phyloP scores from a whole-genome alignment of 2,329 filamentous ascomycete species.

The Tolypocladium capitatum region DNA sequence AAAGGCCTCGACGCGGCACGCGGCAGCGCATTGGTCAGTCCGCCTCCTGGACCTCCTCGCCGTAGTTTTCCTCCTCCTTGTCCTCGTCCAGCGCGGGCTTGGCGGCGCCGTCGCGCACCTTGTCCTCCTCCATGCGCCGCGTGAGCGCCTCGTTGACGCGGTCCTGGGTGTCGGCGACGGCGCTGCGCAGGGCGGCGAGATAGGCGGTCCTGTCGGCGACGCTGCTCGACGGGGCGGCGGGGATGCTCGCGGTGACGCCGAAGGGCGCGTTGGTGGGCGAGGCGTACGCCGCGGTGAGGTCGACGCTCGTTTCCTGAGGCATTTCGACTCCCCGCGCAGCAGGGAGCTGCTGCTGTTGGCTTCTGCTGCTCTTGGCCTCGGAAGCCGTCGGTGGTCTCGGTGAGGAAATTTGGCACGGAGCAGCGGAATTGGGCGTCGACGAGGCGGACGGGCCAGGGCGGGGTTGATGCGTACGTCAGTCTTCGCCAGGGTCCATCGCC shows the following conservation, averaged over 20 bases:
- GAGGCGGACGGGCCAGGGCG: not conserved
- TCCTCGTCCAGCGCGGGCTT: slow-evolving; percentile 31
- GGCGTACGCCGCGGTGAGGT: slow-evolving; percentile 39
- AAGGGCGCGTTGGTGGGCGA: slow-evolving; percentile 37
- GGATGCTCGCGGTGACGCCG: slow-evolving; percentile 23
- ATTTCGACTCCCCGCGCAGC: too few relatives aligned
- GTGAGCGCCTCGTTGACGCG: slow-evolving; percentile 61
- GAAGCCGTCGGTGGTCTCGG: not conserved
- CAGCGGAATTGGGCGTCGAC: too few relatives aligned
- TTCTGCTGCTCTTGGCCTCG: not conserved
- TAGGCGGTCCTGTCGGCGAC: slow-evolving; percentile 42
- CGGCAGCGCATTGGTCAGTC: slow-evolving; percentile 18
- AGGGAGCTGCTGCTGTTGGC: not conserved
- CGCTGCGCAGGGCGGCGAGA: slow-evolving; percentile 43
- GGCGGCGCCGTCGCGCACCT: slow-evolving; percentile 28
- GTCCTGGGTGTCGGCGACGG: slow-evolving; percentile 47
- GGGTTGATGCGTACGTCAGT: not conserved
- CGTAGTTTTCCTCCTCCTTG: slow-evolving; percentile 66
- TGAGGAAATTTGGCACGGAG: too few relatives aligned
- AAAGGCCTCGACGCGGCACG: not conserved
- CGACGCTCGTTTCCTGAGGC: not conserved
- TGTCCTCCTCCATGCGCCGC: slow-evolving; percentile 61
- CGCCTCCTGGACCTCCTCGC: slow-evolving; percentile 67
- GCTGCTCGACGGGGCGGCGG: slow-evolving; percentile 19
- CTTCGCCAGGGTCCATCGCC: not conserved